Evolutionary conservation across 371 early-diverging fungal genomes (phyloP), one percentile per base, ranked within the genome.

Genomic region (Mortierella sp.): DNA sequence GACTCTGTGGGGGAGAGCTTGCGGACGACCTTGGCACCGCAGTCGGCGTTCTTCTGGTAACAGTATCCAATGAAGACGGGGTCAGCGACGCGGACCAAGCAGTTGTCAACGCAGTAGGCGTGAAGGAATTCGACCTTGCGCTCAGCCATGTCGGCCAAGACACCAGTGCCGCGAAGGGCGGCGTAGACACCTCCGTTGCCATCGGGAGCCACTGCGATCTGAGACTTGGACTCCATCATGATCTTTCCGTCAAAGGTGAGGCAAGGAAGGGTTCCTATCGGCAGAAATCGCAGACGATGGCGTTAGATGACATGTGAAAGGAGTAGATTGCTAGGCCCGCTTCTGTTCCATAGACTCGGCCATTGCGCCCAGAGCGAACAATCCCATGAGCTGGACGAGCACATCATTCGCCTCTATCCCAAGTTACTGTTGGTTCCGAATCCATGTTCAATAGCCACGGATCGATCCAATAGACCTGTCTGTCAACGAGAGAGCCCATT

Each of bases 121-220:
- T 90, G 91, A 13, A 85, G 72, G 57, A 89, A 90, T 22, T 85
- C 82, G 53, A 92, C 81, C 9, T 80, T 83, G 22, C 90, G 83
- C 22, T 79, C 67, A 37, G 83, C 82, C 48, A 92, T 74, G 34
- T 88, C 81, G 22, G 68, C 77, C 22, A 93, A 78, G 1, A 93
- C 83, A 14, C 89, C 90, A 54, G 87, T 82, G n/a, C 79, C 81
- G 28, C 80, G 74, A 37, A 92, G 71, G 0, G 92, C 91, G 54
- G 85, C 85, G 65, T 92, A 93, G 43, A 93, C 86, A 29, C 93
- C 92, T 50, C 93, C 93, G 62, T 93, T 93, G 24, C 92, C 93
- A 70, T 93, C 91, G 56, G 92, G 92, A 3, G 93, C 85, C n/a
- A 88, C 79, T 16, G 91, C 85, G 22, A 89, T 79, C 61, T 69